A percentile compares a stretch with the other conserved stretches of the same genome.
Conservation (phyloP, 768 basidiomycete species). For the Hericium rajendrae region DNA sequence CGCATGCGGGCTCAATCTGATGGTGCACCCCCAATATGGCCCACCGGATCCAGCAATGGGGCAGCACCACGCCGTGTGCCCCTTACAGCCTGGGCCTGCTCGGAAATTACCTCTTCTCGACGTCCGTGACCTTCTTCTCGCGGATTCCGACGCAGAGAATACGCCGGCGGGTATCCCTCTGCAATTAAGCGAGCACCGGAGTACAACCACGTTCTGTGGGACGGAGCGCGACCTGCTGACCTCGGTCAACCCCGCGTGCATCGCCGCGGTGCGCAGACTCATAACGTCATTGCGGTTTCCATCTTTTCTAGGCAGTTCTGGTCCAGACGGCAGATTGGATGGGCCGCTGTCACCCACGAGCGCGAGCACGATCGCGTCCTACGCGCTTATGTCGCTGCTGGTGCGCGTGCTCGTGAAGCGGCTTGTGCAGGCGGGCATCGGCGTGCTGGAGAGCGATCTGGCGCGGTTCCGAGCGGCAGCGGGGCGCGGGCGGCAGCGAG, state of each 20-base stretch:
- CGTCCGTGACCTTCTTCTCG: background rate
- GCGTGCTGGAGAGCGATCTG: conserved; percentile 1
- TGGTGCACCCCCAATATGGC: background rate
- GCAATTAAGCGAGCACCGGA: background rate
- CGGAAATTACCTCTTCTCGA: background rate
- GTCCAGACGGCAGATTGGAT: background rate
- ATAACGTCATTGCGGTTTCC: background rate
- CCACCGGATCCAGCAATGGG: background rate
- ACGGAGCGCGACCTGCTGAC: conserved; percentile 17
- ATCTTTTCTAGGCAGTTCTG: background rate
- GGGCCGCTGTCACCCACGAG: background rate
- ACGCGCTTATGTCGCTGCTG: conserved; percentile 7
- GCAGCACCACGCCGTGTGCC: background rate
- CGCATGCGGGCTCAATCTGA: background rate
- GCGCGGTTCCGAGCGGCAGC: background rate
- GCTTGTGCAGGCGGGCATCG: conserved; percentile 3
- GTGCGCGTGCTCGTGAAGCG: conserved; percentile 6
- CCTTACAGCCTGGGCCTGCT: background rate
- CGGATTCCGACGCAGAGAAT: background rate
- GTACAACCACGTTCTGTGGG: background rate
- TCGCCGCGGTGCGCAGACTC: conserved; percentile 15
- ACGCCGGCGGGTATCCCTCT: background rate
- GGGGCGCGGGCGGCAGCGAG: background rate
- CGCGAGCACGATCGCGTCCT: background rate
- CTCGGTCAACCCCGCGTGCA: conserved; percentile 19